Percentiles rank a stretch among this genome's conserved stretches.
These are phyloP conservation scores for Capniomyces stellatus DNA, from an alignment of 371 early-diverging fungal genomes.

Conservation along the genomic window DNA sequence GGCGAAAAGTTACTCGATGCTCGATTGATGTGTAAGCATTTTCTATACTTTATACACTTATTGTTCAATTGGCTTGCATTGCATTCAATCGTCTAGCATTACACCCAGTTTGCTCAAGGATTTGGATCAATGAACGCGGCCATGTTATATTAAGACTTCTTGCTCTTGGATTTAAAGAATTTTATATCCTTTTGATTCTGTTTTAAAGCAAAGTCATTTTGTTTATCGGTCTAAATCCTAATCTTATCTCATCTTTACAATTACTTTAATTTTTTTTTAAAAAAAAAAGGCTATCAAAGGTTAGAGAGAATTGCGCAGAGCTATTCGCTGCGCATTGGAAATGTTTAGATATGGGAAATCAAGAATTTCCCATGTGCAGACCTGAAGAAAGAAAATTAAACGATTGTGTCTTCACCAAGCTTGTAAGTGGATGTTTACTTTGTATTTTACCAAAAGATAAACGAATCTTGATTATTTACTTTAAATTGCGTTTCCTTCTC, in stretches of 20 bases:
- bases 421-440: background rate
- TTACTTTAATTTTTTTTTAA: background rate
- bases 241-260: background rate
- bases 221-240: background rate
- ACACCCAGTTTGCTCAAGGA: no score
- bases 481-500: background rate
- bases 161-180: no score
- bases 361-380: conserved; percentile 67
- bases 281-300: conserved; percentile 47
- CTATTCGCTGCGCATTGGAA: conserved; percentile 83
- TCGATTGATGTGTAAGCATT: conserved; percentile 66
- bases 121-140: no score
- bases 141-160: no score
- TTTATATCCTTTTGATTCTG: background rate
- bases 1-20: conserved; percentile 89
- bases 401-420: conserved; percentile 57
- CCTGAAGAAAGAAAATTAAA: conserved; percentile 62
- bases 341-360: conserved; percentile 81
- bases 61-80: no score
- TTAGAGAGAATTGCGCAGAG: conserved; percentile 74
- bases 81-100: no score
- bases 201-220: background rate
- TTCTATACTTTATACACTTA: background rate
- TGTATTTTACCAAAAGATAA: no score
- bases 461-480: no score